Evolutionary conservation across 2,329 filamentous ascomycete species (phyloP), one percentile per base, ranked within the genome.

Genomic region (Chrysoporthe deuterocubensis): DNA sequence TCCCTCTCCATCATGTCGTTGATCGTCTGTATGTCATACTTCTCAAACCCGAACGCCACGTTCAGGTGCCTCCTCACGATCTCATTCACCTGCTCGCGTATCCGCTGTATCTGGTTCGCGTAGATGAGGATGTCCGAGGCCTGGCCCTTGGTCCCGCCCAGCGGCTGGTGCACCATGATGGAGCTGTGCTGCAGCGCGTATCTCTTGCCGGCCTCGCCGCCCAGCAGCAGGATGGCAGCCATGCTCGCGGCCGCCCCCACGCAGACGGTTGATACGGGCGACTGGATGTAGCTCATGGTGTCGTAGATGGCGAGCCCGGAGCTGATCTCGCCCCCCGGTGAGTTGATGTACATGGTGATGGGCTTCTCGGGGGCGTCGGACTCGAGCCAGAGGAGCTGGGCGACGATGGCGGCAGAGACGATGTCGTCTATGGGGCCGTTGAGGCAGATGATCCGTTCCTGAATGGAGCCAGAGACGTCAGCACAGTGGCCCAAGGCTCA

Each of bases 321-420:
- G 70, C 92, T 95, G 52, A 99, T 94, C 54, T 92, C 95, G 66
- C 96, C 96, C 62, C 96, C 96, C 0, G 95, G 95, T 0, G 93
- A 97, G 82, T 99, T 97, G 79, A 99, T 99, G 80, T 99, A 99
- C 78, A 99, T 92, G 64, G 92, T 96, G 72, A 99, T 98, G 14
- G 94, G 92, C 78, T 97, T 97, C 66, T 96, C 89, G 3, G 95
- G 94, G 75, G 93, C 93, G 76, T 99, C 96, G 75, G 95, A 96
- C 84, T 99, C 96, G 79, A 99, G 93, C 87, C 94, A 99, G 71
- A 99, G 91, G 32, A 99, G 89, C 78, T 99, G 96, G 1, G 96
- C 93, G 40, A 98, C 95, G 71, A 98, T 93, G 54, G 92, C 92
- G n/a, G 96, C 95, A 48, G 94, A 97, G 72, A 96, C 89, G 54